Evolutionary conservation across 148 eudicot species (phyloP).

Genomic region (Linanthus parryae): DNA sequence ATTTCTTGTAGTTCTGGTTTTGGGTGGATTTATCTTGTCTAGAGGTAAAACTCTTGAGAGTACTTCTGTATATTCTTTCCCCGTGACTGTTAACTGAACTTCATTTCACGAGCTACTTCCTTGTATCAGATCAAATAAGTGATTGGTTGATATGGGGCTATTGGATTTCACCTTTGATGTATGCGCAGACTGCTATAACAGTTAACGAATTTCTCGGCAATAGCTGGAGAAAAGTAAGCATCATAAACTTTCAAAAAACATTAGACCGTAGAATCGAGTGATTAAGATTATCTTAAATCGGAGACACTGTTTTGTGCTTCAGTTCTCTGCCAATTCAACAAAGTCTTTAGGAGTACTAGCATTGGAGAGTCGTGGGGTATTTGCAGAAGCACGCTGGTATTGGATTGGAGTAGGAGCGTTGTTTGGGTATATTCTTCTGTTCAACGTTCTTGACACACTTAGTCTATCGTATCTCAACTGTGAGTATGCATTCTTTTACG

Average conservation of each 20-base stretch:
- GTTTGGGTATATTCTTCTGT: constrained; percentile 41
- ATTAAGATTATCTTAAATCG: not conserved
- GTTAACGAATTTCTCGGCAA: constrained; percentile 61
- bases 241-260: not conserved
- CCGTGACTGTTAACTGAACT: not conserved
- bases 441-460: constrained; percentile 32
- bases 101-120: not conserved
- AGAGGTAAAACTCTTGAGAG: constrained; percentile 17
- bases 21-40: constrained; percentile 32
- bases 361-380: constrained; percentile 47
- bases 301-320: not conserved
- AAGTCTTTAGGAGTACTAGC: constrained; percentile 32
- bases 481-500: constrained; percentile 22
- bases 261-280: not conserved
- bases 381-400: constrained; percentile 48
- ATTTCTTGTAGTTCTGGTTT: constrained; percentile 16
- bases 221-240: constrained; percentile 51
- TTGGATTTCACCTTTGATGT: constrained; percentile 50
- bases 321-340: constrained; percentile 14
- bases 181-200: constrained; percentile 47
- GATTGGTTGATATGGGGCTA: constrained; percentile 72
- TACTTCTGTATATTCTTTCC: not conserved
- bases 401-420: constrained; percentile 67
- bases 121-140: constrained; percentile 29
- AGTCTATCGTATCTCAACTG: constrained; percentile 52